Base-by-base conservation (phyloP, 1,284 basidiomycete genomes). In the Xerocomus nothofagi region DNA sequence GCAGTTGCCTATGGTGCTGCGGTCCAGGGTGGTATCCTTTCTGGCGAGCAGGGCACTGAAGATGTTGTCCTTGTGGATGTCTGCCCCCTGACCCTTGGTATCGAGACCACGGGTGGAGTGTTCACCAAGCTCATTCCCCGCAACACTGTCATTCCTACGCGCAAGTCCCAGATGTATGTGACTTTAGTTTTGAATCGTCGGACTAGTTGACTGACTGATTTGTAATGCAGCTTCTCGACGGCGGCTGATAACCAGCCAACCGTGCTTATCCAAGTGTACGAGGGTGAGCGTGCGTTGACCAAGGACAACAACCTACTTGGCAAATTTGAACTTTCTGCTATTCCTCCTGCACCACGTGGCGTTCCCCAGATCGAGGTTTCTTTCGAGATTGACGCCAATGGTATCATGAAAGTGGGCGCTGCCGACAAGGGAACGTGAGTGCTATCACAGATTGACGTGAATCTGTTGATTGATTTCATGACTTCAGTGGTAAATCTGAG, bases 301-400 rank as follows among this genome's bases (percentile, higher is more conserved):
- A 95, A 95, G 83, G 93, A 98, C 78, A 98, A 98, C 86, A 95
- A 97, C 79, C 81, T 89, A 48, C 88, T 99, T 57, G 95, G 95
- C 75, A 94, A 95, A 73, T 98, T 98, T 67, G 95, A 98, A 74
- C 84, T 98, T 40, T 88, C 84, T 52, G 73, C 90, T 55, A 97
- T 98, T 57, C 95, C 95, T 18, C 93, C 94, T 33, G 91, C 95
- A 2, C 94, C 95, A 55, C 92, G 93, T 56, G 95, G 95, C 68
- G 91, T 95, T 44, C 93, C 93, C 61, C 93, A 96, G 62, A 93
- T 96, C 51, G 93, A 96, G 72, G 93, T 97, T 50, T 86, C 88
- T 20, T 96, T 96, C 69, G 93, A 96, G 76, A 89, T 96, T 68
- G 93, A 96, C 65, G 88, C 90, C 64, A 93, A 93, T 69, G 91